Conservation (phyloP, 2,329 filamentous ascomycete genomes). For the Endoconidiophora polonica region DNA sequence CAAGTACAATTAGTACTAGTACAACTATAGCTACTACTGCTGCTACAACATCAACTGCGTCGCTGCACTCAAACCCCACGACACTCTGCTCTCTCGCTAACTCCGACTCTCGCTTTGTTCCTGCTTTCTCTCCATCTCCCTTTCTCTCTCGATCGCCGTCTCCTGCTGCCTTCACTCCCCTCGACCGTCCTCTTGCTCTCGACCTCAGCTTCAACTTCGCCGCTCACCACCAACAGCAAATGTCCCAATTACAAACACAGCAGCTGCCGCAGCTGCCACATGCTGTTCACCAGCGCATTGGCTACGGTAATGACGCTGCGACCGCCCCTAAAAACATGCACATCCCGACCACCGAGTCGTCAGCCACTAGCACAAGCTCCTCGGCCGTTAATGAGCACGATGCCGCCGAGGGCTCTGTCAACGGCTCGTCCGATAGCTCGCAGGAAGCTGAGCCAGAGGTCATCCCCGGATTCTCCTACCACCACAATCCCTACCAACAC, state of each 20-base stretch:
- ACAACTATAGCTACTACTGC: constrained; percentile 14
- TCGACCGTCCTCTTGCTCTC: not conserved
- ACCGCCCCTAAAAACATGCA: not conserved
- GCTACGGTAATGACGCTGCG: too few relatives aligned
- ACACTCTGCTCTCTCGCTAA: not conserved
- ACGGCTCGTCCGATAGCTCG: constrained; percentile 32
- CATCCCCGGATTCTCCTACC: constrained; percentile 45
- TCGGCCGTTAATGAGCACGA: constrained; percentile 33
- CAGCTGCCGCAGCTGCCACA: not conserved
- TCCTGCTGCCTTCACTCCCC: not conserved
- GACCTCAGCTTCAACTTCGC: not conserved
- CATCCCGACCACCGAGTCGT: constrained; percentile 24
- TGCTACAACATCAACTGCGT: not conserved
- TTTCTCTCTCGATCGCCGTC: not conserved
- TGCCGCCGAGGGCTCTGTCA: constrained; percentile 22
- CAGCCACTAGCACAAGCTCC: constrained; percentile 40
- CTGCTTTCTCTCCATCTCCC: not conserved
- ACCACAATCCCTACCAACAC: constrained; percentile 35
- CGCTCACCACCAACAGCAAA: not conserved
- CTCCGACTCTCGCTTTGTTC: not conserved
- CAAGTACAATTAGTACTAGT: constrained; percentile 13
- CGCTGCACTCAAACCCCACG: not conserved
- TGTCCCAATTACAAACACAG: not conserved
- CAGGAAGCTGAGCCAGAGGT: constrained; percentile 30
- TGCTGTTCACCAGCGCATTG: too few relatives aligned